Conservation (phyloP, 306 rosid genomes). For the Gleditsia sinensis region DNA sequence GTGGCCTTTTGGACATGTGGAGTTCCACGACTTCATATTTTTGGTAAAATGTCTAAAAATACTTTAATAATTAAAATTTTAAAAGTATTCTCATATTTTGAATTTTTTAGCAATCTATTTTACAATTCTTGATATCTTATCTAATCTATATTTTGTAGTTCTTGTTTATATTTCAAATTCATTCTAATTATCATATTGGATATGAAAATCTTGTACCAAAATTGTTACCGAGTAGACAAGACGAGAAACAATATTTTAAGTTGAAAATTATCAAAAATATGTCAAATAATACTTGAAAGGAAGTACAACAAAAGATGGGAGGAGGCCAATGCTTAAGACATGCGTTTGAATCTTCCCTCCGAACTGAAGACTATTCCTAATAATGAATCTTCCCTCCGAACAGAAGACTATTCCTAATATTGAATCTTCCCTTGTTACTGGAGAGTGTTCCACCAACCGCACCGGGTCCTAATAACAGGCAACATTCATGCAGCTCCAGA, state of each 20-base stretch:
- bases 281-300: neutral
- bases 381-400: conserved; percentile 31
- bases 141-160: too few species aligned
- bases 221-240: too few species aligned
- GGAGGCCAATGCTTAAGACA: neutral
- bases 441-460: conserved; percentile 15
- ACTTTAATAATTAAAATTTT: too few species aligned
- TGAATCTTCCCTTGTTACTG: conserved; percentile 31
- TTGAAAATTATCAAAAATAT: neutral
- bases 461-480: neutral
- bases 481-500: neutral
- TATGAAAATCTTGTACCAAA: neutral
- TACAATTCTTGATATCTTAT: too few species aligned
- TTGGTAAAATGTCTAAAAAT: too few species aligned
- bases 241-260: too few species aligned
- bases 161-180: neutral
- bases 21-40: too few species aligned
- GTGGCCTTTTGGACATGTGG: too few species aligned
- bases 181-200: neutral
- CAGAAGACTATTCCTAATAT: neutral
- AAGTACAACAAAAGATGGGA: neutral
- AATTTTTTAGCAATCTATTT: too few species aligned
- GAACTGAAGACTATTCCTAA: neutral
- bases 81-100: too few species aligned
- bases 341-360: conserved; percentile 37